Evolutionary conservation across 1,284 basidiomycete species (phyloP), one percentile per base, ranked within the genome.

Genomic region (Hemileia vastatrix): DNA sequence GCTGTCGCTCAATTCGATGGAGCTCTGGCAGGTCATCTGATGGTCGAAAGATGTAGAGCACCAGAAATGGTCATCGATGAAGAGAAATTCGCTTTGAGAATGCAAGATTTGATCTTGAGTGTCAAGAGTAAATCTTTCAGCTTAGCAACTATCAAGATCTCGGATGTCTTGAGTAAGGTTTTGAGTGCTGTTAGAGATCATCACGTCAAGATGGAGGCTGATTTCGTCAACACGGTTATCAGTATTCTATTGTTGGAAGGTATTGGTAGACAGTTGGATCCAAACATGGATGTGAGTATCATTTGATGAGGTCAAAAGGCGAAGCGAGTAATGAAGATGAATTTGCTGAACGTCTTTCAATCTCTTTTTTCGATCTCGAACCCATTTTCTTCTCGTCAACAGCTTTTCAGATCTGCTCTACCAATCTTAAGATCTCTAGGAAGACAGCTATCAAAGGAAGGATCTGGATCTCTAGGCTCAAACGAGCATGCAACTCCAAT

Each of bases 171-270:
- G 45, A 86, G 83, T 5, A 87, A 94, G 68, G 93, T 96, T 6
- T 79, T 98, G 50, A 83, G 79, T 69, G 85, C 86, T n/a, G 92
- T 99, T 1, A 79, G 92, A 56, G 81, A 84, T 67, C 93, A 97
- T 76, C 95, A 96, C 74, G 95, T 98, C 69, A 96, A 93, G 81
- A 88, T 99, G 85, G 94, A 98, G 78, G 90, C 87, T 11, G 95
- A 98, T 76, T 99, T 99, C 74, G 86, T 98, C 71, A 60, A 60
- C 31, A 60, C 57, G 5, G 45, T 60, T 40, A 49, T 60, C 15
- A 55, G 52, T 18, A 91, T 97, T 63, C 77, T 99, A 63, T 76
- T 99, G 57, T 79, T 99, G 49, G 95, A 99, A 77, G 95, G 95
- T 0, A 97, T 98, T 68, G 95, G 95, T 15, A 78, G 95, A 60